Base-by-base conservation (phyloP, 2,329 filamentous ascomycete species). In the Verticillium nonalfalfae region DNA sequence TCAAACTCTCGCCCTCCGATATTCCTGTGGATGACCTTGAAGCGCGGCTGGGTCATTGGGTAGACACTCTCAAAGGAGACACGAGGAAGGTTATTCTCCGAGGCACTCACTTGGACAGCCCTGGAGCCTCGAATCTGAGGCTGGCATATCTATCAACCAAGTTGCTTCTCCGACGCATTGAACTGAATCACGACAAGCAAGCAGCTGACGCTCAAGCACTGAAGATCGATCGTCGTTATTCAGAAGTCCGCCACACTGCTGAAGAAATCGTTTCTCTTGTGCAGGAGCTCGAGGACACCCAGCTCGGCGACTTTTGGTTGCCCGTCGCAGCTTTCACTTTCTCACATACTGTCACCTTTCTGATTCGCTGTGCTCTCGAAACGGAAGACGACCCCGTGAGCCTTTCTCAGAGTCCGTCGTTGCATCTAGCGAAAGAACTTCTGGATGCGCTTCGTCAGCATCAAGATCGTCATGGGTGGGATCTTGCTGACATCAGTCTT, bases 301-400 rank as follows among this genome's bases (percentile, higher is more conserved):
- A 82, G 15, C 69, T 82, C 0, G 70, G 72, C 2, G 81, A 79
- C 57, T 84, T 82, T 61, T 84, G 81, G 80, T 70, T 83, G 1
- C 75, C 81, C 0, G 72, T 78, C 3, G 74, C 74, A 40, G 75
- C 79, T 0, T 83, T 81, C 60, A 72, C 76, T 1, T 75, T 82
- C n/a, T 75, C 79, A 0, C 77, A 79, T 1, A 79, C 82, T 0
- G 76, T 79, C 14, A 82, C 78, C 50, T 82, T 83, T 45, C 68
- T 84, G 34, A 68, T 84, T 9, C 74, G 81, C 2, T 80, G 77
- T 61, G 79, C 78, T 0, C 68, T 84, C 2, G 76, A 81, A 60
- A 75, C 75, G 3, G 76, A 77, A 60, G 76, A 73, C 10, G 73
- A 72, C 1, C 67, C 72, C 0, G 64, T 66, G 0, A 71, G 71